Evolutionary conservation across 2,329 filamentous ascomycete species (phyloP).

Genomic region (Fusarium sambucinum): DNA sequence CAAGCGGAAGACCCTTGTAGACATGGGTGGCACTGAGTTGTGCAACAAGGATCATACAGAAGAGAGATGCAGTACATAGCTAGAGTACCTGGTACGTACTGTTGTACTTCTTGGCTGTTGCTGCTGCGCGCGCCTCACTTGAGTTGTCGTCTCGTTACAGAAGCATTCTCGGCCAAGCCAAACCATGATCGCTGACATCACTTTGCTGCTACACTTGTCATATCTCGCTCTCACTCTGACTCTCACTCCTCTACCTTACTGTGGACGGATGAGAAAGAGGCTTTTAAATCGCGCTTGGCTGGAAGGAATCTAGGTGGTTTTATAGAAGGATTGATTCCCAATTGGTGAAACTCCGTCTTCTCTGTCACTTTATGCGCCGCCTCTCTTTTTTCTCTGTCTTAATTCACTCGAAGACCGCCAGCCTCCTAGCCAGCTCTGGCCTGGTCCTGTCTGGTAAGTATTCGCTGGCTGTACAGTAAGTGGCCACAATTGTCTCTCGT

Average conservation of each 20-base stretch:
- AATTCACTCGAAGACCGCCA: conserved; percentile 7
- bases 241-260: conserved; percentile 3
- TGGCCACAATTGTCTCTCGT: conserved; percentile 2
- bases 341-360: conserved; percentile 26
- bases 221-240: conserved; percentile 6
- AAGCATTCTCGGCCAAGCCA: conserved; percentile 7
- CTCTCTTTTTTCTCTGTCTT: conserved; percentile 2
- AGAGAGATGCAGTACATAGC: background rate
- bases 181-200: conserved; percentile 46
- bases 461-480: conserved; percentile 20
- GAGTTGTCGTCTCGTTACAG: conserved; percentile 3
- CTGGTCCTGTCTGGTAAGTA: background rate
- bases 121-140: conserved; percentile 30
- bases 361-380: conserved; percentile 25
- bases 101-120: conserved; percentile 11
- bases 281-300: conserved; percentile 21
- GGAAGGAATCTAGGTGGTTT: background rate
- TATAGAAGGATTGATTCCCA: conserved; percentile 8
- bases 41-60: conserved; percentile 16
- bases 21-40: conserved; percentile 38
- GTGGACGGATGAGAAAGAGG: conserved; percentile 1
- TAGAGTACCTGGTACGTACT: conserved; percentile 5
- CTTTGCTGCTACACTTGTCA: conserved; percentile 6
- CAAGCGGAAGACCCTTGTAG: conserved; percentile 39
- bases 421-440: conserved; percentile 1